Evolutionary conservation across 163 green algal genomes (phyloP).

Genomic region (Volvox carteri): DNA sequence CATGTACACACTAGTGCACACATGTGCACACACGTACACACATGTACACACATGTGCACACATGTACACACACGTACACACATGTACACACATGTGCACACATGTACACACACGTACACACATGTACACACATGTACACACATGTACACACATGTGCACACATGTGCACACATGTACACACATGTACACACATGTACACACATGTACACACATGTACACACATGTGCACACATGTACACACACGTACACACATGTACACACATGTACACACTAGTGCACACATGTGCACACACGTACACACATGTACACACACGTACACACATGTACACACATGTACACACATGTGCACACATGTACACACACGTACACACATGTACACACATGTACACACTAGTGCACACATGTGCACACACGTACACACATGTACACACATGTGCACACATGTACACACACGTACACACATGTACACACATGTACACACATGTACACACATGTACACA

Average conservation of each 20-base stretch:
- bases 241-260: neutral
- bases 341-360: too few relatives aligned
- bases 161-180: neutral
- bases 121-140: neutral
- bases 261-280: too few relatives aligned
- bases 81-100: neutral
- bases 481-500: slow-evolving; percentile 5
- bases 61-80: neutral
- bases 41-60: neutral
- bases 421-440: too few relatives aligned
- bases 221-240: neutral
- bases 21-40: neutral
- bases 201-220: neutral
- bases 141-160: neutral
- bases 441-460: too few relatives aligned
- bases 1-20: too few relatives aligned
- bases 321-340: too few relatives aligned
- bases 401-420: too few relatives aligned
- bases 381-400: too few relatives aligned
- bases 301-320: too few relatives aligned
- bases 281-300: neutral
- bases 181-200: neutral
- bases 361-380: too few relatives aligned
- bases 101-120: neutral
- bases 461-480: too few relatives aligned